Evolutionary conservation across 2,329 filamentous ascomycete genomes (phyloP).

Genomic region (Corynespora cassiicola): DNA sequence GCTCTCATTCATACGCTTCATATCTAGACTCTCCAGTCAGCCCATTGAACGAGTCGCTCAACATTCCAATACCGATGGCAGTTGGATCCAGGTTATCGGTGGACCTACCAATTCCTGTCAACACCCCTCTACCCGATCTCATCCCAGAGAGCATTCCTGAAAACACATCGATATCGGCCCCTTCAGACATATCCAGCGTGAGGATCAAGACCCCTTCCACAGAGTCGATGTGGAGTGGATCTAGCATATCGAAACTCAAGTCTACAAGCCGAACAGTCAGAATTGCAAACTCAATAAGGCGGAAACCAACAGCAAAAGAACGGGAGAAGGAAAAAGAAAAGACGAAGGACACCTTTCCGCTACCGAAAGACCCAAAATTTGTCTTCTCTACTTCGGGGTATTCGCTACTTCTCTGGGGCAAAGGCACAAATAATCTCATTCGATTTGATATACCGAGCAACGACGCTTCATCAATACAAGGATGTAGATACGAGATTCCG

Average conservation of each 20-base stretch:
- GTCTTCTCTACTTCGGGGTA: conserved; percentile 36
- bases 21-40: conserved; percentile 23
- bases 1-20: conserved; percentile 14
- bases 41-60: conserved; percentile 28
- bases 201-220: conserved; percentile 19
- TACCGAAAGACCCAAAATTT: conserved; percentile 39
- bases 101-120: conserved; percentile 32
- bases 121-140: conserved; percentile 12
- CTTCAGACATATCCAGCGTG: conserved; percentile 17
- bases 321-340: conserved; percentile 22
- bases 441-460: conserved; percentile 37
- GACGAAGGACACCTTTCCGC: conserved; percentile 17
- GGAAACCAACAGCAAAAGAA: conserved; percentile 23
- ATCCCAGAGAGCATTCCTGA: conserved; percentile 14
- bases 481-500: conserved; percentile 40
- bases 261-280: conserved; percentile 23
- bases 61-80: conserved; percentile 27
- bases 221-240: conserved; percentile 20
- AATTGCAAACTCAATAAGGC: conserved; percentile 29
- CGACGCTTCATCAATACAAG: conserved; percentile 30
- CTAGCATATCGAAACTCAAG: conserved; percentile 23
- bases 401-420: conserved; percentile 28
- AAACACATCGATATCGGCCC: conserved; percentile 13
- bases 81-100: conserved; percentile 23
- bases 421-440: conserved; percentile 22